Percentiles rank a stretch among this genome's conserved stretches.
phyloP scores from a whole-genome alignment of 805 yeast species.

The Candida qinlingensis region DNA sequence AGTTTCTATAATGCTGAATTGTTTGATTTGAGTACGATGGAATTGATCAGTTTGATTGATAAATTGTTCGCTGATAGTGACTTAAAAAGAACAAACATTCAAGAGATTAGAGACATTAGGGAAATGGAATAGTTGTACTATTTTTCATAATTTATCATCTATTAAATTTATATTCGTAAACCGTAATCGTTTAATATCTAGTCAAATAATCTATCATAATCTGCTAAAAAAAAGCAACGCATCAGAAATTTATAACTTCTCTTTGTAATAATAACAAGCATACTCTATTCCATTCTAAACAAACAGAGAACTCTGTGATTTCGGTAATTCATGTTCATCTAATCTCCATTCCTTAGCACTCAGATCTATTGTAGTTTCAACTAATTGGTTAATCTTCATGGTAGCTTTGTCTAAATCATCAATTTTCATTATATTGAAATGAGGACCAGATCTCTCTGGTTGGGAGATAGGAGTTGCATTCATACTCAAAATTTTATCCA shows the following conservation, averaged over 20 bases:
- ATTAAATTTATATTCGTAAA: neutral
- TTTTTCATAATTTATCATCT: neutral
- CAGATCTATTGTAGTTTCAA: too few relatives aligned
- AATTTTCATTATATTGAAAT: too few relatives aligned
- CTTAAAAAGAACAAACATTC: slow-evolving; percentile 29
- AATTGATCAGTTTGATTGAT: slow-evolving; percentile 31
- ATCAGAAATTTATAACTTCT: too few relatives aligned
- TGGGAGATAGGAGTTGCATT: too few relatives aligned
- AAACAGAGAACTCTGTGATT: slow-evolving; percentile 10
- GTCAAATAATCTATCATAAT: too few relatives aligned
- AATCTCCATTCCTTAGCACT: too few relatives aligned
- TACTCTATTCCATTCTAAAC: neutral
- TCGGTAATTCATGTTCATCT: neutral
- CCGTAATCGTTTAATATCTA: too few relatives aligned
- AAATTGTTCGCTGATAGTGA: slow-evolving; percentile 37
- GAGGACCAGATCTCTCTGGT: too few relatives aligned
- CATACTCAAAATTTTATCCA: slow-evolving; percentile 34
- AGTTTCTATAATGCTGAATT: slow-evolving; percentile 37
- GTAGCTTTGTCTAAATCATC: too few relatives aligned
- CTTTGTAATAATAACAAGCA: too few relatives aligned
- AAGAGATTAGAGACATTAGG: slow-evolving; percentile 43
- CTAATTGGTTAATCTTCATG: too few relatives aligned
- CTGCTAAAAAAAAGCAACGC: too few relatives aligned
- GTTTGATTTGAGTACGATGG: slow-evolving; percentile 32
- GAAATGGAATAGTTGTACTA: slow-evolving; percentile 21